A percentile compares a stretch with the other conserved stretches of the same genome.
phyloP scores from a whole-genome alignment of 2,329 filamentous ascomycete species.

The Fusarium xyrophilum region DNA sequence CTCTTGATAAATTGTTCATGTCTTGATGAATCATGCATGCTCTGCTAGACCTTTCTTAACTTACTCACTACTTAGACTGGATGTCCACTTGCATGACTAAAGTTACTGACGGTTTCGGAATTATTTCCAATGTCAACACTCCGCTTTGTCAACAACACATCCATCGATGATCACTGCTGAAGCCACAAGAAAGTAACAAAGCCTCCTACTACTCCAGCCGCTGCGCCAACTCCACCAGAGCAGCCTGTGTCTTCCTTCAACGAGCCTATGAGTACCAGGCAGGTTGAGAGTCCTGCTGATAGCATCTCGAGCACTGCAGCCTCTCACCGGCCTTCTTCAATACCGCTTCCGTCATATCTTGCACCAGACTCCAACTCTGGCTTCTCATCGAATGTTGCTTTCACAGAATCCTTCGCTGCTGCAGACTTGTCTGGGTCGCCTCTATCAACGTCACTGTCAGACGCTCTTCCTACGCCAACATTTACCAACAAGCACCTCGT shows the following conservation, averaged over 20 bases:
- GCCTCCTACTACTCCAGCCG: not conserved
- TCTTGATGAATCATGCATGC: not conserved
- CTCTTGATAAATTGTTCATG: not conserved
- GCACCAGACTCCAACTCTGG: not conserved
- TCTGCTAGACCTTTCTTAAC: not conserved
- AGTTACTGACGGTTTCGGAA: not conserved
- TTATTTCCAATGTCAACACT: not conserved
- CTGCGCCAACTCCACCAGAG: conserved; percentile 16
- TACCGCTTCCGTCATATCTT: conserved; percentile 26
- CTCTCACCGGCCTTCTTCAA: conserved; percentile 11
- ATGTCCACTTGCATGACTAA: not conserved
- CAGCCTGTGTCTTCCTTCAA: not conserved
- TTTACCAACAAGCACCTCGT: conserved; percentile 51
- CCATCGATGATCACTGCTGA: not conserved
- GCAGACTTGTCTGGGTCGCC: conserved; percentile 22
- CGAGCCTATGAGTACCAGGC: conserved; percentile 10
- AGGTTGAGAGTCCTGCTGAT: conserved; percentile 34
- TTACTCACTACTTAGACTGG: not conserved
- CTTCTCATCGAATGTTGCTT: conserved; percentile 5
- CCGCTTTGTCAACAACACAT: not conserved
- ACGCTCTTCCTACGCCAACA: conserved; percentile 24
- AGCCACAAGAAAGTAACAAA: not conserved
- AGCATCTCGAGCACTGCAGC: conserved; percentile 29
- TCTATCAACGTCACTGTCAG: conserved; percentile 11
- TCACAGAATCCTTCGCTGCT: conserved; percentile 29